Evolutionary conservation across 495 filamentous ascomycete genomes (phyloP).

Genomic region (Cairneyella variabilis): DNA sequence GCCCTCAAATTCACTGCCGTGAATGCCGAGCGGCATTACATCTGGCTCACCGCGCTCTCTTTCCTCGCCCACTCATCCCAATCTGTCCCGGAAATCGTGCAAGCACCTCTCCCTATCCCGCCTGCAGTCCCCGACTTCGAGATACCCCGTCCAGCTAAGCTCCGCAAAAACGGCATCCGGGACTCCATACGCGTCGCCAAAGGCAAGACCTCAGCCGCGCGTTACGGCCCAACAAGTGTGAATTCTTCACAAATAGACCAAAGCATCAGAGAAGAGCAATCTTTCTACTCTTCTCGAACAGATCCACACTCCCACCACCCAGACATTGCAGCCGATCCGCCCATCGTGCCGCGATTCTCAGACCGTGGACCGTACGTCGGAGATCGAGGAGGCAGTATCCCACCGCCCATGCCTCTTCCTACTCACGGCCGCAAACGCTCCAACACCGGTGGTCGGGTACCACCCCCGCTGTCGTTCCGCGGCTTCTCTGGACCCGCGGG

Average conservation of each 20-base stretch:
- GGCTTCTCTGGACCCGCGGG: conserved; percentile 68
- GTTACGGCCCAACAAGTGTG: conserved; percentile 22
- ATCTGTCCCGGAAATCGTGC: conserved; percentile 64
- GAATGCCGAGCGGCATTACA: conserved; percentile 80
- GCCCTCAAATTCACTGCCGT: conserved; percentile 93
- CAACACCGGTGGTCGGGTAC: conserved; percentile 68
- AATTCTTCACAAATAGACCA: conserved; percentile 22
- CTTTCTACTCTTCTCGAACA: conserved; percentile 29
- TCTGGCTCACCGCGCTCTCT: conserved; percentile 91
- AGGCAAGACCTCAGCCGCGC: conserved; percentile 34
- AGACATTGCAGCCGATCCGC: conserved; percentile 63
- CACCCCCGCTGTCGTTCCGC: conserved; percentile 63
- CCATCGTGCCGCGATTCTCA: conserved; percentile 73
- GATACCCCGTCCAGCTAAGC: conserved; percentile 34
- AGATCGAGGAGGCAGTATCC: too few relatives aligned
- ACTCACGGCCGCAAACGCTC: conserved; percentile 77
- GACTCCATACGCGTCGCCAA: conserved; percentile 92
- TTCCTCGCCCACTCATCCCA: conserved; percentile 86
- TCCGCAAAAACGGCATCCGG: conserved; percentile 62
- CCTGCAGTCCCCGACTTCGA: conserved; percentile 44
- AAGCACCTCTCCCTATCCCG: conserved; percentile 51
- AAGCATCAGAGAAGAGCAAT: conserved; percentile 25
- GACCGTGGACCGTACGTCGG: conserved; percentile 35
- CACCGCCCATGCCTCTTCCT: conserved; percentile 16
- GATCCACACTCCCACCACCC: background rate